Conservation (phyloP, 768 basidiomycete species). For the Amanita brunnescens region DNA sequence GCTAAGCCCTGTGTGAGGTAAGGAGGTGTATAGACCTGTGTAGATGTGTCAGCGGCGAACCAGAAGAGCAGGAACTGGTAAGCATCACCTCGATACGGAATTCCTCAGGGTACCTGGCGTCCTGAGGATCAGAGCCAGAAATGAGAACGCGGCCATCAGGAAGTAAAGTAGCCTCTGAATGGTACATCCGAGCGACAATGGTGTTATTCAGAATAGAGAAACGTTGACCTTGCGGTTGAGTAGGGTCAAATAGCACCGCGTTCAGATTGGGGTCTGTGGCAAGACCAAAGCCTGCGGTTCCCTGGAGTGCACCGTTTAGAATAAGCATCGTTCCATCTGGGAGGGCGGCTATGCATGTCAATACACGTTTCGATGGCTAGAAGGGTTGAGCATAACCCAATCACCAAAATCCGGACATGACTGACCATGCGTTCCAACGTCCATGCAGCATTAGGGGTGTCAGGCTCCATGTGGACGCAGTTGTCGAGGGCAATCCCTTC, state of each 20-base stretch:
- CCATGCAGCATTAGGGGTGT: conserved; percentile 55
- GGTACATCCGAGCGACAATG: conserved; percentile 68
- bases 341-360: conserved; percentile 65
- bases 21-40: conserved; percentile 76
- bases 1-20: conserved; percentile 59
- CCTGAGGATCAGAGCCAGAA: conserved; percentile 70
- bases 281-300: conserved; percentile 68
- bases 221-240: conserved; percentile 47
- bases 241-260: conserved; percentile 66
- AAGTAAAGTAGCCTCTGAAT: conserved; percentile 67
- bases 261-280: conserved; percentile 52
- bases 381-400: background rate
- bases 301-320: conserved; percentile 63
- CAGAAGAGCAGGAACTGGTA: background rate
- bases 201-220: conserved; percentile 60
- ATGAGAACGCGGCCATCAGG: conserved; percentile 69
- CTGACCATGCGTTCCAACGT: conserved; percentile 71
- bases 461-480: conserved; percentile 63
- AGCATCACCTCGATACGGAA: conserved; percentile 48
- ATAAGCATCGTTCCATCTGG: conserved; percentile 75
- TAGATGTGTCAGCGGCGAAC: background rate
- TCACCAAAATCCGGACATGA: background rate
- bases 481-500: conserved; percentile 52
- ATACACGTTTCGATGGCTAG: conserved; percentile 64
- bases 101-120: conserved; percentile 57